Evolutionary conservation across 2,329 filamentous ascomycete species (phyloP).

Genomic region (Phaeosphaeriaceae sp.): DNA sequence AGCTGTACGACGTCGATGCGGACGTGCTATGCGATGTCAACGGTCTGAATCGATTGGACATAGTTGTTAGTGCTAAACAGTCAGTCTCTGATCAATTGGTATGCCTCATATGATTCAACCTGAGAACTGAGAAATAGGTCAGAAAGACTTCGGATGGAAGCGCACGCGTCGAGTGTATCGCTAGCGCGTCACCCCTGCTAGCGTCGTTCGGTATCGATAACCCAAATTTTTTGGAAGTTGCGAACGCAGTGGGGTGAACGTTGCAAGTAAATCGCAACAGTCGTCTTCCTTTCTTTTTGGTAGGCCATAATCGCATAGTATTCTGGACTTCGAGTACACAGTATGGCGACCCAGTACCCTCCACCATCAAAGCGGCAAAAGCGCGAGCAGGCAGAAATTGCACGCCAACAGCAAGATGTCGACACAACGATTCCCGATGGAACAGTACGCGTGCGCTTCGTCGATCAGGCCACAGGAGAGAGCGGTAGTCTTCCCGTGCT

Average conservation of each 20-base stretch:
- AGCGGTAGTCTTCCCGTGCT: conserved; percentile 72
- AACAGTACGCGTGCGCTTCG: conserved; percentile 84
- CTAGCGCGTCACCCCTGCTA: conserved; percentile 31
- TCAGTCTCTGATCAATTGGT: conserved; percentile 28
- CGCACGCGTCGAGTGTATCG: conserved; percentile 14
- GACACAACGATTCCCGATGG: conserved; percentile 70
- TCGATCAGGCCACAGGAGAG: conserved; percentile 76
- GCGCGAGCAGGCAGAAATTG: conserved; percentile 74
- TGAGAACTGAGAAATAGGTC: conserved; percentile 2
- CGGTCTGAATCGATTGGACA: conserved; percentile 32
- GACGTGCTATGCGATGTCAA: conserved; percentile 43
- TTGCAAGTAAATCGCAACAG: background rate
- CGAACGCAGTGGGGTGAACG: conserved; percentile 4
- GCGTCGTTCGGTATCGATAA: conserved; percentile 32
- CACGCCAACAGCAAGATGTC: conserved; percentile 78
- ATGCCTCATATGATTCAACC: conserved; percentile 1
- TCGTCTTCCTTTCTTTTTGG: background rate
- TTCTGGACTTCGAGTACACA: background rate
- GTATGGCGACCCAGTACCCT: conserved; percentile 82
- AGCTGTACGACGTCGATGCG: conserved; percentile 40
- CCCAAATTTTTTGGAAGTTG: conserved; percentile 15
- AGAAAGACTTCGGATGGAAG: conserved; percentile 4
- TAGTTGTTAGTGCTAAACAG: conserved; percentile 28
- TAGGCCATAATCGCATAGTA: background rate
- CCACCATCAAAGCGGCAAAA: conserved; percentile 88